Percentiles rank a stretch among this genome's conserved stretches.
Conservation (phyloP, 345 rosid genomes). For the Citrus cavaleriei region DNA sequence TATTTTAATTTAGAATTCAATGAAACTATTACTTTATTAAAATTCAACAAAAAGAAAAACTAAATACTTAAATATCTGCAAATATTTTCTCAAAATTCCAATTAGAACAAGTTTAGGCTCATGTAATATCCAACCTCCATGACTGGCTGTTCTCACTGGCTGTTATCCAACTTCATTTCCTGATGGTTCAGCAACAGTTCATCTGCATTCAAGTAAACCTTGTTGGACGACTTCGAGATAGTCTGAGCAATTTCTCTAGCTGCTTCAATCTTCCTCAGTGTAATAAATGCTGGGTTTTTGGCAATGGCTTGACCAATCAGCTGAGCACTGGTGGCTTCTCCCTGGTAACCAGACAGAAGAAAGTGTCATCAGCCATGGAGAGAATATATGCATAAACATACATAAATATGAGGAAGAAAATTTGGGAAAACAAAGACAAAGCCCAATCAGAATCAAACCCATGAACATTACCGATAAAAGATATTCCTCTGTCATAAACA, state of each 20-base stretch:
- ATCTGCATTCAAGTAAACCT: slow-evolving; percentile 61
- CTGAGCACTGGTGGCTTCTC: slow-evolving; percentile 91
- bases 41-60: no score
- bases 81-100: no score
- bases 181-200: slow-evolving; percentile 84
- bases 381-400: not conserved
- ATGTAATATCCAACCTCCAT: no score
- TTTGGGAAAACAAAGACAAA: not conserved
- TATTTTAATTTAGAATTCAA: no score
- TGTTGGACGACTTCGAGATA: slow-evolving; percentile 69
- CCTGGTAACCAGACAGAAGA: slow-evolving; percentile 37
- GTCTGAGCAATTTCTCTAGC: slow-evolving; percentile 89
- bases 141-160: not conserved
- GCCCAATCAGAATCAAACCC: no score
- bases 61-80: no score
- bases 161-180: slow-evolving; percentile 46
- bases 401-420: no score
- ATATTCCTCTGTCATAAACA: not conserved
- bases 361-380: not conserved
- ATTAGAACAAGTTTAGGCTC: no score
- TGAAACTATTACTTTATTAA: no score
- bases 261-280: slow-evolving; percentile 91
- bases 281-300: slow-evolving; percentile 83
- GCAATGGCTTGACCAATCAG: slow-evolving; percentile 95
- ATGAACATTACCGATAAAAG: no score